Evolutionary conservation across 148 eudicot species (phyloP), one percentile per base, ranked within the genome.

Genomic region (Arctostaphylos glauca): DNA sequence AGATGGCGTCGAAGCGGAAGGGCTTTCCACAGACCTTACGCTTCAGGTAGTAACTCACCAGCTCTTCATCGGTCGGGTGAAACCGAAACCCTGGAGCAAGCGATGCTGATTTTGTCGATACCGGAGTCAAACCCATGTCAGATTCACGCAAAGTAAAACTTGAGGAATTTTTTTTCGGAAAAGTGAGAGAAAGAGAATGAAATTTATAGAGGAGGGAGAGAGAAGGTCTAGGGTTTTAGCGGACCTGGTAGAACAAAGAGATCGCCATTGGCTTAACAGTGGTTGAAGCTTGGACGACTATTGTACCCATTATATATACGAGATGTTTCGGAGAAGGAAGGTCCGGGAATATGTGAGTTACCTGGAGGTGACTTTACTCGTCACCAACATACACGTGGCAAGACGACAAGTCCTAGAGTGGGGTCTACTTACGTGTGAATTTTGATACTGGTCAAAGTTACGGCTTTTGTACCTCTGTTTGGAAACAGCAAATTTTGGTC

Each of bases 41-140:
- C 83, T 88, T 83, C 3, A 94, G 83, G 80, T 94, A 92, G 81
- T 94, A 94, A 44, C 90, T 81, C 0, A 94, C 94, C 19, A 94
- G 84, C 62, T 94, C 98, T 76, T 94, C 98, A 44, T 94, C 98
- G 0, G 98, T 94, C 2, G 98, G 98, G 66, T 94, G 98, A 46
- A 94, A 94, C 54, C 95, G 85, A 58, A 94, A 94, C 5, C 98
- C 98, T 4, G 98, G 95, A 5, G 92, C 94, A 3, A 94, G 88
- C 77, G 86, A 80, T 2, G 85, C 47, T 10, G 83, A 21, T 13
- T 87, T 10, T 9, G 71, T 19, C 52, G 86, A 52, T 49, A 46
- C n/a, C n/a, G n/a, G 41, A 7, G 50, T 77, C n/a, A 76, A 41
- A 66, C 64, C 81, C 84, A 85, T 85, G 0, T 5, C 53, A 23